Evolutionary conservation across 352 stramenopile species (phyloP).

Genomic region (Phytophthora hibernalis): DNA sequence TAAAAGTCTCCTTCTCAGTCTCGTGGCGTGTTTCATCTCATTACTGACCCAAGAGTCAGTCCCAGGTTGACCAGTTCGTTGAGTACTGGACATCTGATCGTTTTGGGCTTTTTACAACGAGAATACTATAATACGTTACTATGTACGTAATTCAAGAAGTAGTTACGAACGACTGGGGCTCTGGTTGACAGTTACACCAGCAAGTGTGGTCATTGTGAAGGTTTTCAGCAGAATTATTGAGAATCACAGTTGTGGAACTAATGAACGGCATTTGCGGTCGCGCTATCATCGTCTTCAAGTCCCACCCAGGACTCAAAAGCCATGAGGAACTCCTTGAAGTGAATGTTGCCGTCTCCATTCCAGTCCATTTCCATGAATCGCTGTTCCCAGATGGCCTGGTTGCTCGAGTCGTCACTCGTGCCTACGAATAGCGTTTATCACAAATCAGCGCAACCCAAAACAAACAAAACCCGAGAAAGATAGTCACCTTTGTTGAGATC

Average conservation of each 20-base stretch:
- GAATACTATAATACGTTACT: too few relatives aligned
- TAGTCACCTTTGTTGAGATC: slow-evolving; percentile 29
- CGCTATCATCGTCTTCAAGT: slow-evolving; percentile 57
- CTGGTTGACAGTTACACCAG: too few relatives aligned
- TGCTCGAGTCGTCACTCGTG: slow-evolving; percentile 57
- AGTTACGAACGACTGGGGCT: too few relatives aligned
- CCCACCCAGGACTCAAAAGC: slow-evolving; percentile 90
- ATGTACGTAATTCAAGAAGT: too few relatives aligned
- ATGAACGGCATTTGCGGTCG: neutral
- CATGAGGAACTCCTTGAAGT: slow-evolving; percentile 92
- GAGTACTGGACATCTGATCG: too few relatives aligned
- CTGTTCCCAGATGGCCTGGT: slow-evolving; percentile 77
- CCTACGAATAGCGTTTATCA: slow-evolving; percentile 14
- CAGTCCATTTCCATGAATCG: slow-evolving; percentile 91
- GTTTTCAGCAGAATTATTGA: too few relatives aligned
- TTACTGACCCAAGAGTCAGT: too few relatives aligned
- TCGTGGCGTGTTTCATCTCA: too few relatives aligned
- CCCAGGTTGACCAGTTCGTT: too few relatives aligned
- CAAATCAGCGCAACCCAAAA: neutral
- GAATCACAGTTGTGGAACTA: neutral
- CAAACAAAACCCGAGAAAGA: neutral
- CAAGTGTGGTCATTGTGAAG: too few relatives aligned
- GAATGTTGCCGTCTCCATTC: slow-evolving; percentile 85
- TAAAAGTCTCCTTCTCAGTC: too few relatives aligned
- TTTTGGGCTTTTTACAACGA: too few relatives aligned